Base-by-base conservation (phyloP, 2,329 filamentous ascomycete genomes). In the Exophiala sp. region DNA sequence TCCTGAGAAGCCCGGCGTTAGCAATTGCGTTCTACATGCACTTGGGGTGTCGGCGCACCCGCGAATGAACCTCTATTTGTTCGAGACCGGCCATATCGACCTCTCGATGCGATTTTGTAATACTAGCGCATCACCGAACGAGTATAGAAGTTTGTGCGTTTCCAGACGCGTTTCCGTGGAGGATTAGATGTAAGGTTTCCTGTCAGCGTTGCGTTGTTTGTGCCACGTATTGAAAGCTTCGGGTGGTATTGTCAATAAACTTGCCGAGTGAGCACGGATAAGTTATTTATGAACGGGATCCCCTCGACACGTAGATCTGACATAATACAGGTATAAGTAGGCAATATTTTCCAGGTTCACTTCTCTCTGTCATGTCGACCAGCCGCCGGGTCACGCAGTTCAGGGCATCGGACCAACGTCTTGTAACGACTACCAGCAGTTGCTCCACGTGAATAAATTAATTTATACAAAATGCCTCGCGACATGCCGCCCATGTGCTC, bases 31-130 rank as follows among this genome's bases (percentile, higher is more conserved):
- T 32, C 8, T 24, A 29, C 20, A 21, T 21, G 21, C 16, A 21
- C 20, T 12, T 14, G 41, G 9, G 34, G 24, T 11, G 29, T 36
- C 35, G 41, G 67, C 78, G 64, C 81, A 94, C 92, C 85, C 95
- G 96, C 84, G 91, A 96, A 74, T 96, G 92, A 63, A 99, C 89
- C 73, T 97, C 90, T 64, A 99, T 81, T 76, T 95, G 89, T 77
- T 99, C 94, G 78, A 97, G 95, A 68, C 89, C 90, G 56, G 89
- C 91, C 91, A 96, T 96, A 16, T 34, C 34, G 46, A 40, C 35
- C 35, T 51, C 24, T 36, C 45, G 16, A 47, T 12, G 16, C 16
- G 38, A 35, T 12, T 20, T 36, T 20, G 33, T 14, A 11, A 35
- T 24, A 2, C 16, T 35, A 39, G 16, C 33, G 12, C 41, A n/a